Evolutionary conservation across 2,329 filamentous ascomycete genomes (phyloP).

Genomic region (Septoria linicola): DNA sequence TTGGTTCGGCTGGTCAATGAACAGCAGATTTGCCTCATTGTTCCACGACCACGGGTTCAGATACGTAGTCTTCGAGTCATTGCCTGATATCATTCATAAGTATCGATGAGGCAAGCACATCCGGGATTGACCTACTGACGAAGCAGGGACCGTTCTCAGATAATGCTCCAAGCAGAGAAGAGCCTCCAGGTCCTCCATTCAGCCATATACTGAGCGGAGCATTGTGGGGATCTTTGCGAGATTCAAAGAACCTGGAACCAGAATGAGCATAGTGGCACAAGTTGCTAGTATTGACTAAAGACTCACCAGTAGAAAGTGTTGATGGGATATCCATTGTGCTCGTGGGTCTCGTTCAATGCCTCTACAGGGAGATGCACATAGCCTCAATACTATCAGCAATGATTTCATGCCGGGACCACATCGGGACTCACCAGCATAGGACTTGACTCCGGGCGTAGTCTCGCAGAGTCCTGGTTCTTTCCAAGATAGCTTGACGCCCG

Average conservation of each 20-base stretch:
- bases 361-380: constrained; percentile 38
- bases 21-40: constrained; percentile 60
- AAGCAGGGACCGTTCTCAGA: constrained; percentile 45
- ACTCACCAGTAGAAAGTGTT: constrained; percentile 56
- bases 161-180: constrained; percentile 52
- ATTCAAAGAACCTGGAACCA: constrained; percentile 57
- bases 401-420: neutral
- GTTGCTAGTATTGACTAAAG: too few relatives aligned
- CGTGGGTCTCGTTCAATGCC: constrained; percentile 30
- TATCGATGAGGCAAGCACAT: neutral
- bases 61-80: constrained; percentile 32
- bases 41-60: constrained; percentile 61
- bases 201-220: constrained; percentile 61
- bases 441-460: constrained; percentile 53
- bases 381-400: constrained; percentile 35
- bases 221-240: constrained; percentile 54
- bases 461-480: constrained; percentile 56
- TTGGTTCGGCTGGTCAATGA: constrained; percentile 37
- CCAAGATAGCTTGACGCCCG: constrained; percentile 50
- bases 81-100: constrained; percentile 12
- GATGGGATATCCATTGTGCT: constrained; percentile 47
- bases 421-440: constrained; percentile 40
- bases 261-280: neutral
- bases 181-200: constrained; percentile 59
- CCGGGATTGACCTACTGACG: constrained; percentile 33